Evolutionary conservation across 129 eudicot genomes (phyloP), one percentile per base, ranked within the genome.

Genomic region (Cynara cardunculus): DNA sequence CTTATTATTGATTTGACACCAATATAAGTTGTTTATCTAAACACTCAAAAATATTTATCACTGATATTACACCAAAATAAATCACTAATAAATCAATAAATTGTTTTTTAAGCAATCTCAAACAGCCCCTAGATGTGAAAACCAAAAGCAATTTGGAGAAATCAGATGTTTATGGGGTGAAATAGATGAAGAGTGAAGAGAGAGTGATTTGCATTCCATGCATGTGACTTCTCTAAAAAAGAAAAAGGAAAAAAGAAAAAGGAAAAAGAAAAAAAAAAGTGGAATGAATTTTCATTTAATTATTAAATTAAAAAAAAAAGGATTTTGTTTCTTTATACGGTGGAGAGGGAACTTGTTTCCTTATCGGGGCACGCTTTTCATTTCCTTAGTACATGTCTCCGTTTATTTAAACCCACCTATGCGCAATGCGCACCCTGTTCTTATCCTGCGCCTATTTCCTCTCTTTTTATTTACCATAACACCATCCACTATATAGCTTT

Each of bases 331-430:
- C 69, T 64, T 64, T 64, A 64, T 19, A 22, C 14, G 77, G 34
- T 41, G 77, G 77, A 39, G 77, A 39, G 77, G 77, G 77, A 41
- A 72, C 77, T 72, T 72, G 77, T 72, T 72, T 37, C 62, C 77
- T 24, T 72, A 37, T 72, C 62, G 77, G 64, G 77, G 77, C 77
- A 72, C 77, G 77, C 77, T 72, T 72, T 32, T 72, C 77, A 24
- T 24, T 19, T 72, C 39, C 56, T 24, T 72, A 39, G 28, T 64
- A 64, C 69, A 64, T 64, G 69, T 64, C 69, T 64, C 69, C 69
- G 5, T 24, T 64, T 64, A 21, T 7, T 19, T 64, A 21, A 19
- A 64, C 69, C 69, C 69, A 64, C 69, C 5, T 64, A 64, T 64
- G 69, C 69, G 28, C 69, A 64, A 7, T 64, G 69, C 69, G 69